A percentile compares a stretch with the other conserved stretches of the same genome.
These are phyloP conservation scores for Phanerochaete sordida DNA, from an alignment of 768 basidiomycete genomes.

Conservation along the genomic window DNA sequence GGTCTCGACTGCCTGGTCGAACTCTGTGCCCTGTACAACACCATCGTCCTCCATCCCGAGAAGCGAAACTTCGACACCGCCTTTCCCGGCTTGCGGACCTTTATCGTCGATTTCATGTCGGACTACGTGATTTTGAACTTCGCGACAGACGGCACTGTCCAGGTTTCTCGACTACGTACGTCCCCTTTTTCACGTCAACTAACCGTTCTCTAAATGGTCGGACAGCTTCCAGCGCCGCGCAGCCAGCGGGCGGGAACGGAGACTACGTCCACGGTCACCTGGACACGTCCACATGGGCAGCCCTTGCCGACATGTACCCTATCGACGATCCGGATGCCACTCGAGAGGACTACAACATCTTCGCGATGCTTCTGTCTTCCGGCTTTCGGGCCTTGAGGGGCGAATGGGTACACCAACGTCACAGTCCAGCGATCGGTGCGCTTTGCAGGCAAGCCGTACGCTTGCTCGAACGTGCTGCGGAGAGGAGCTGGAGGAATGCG, in stretches of 20 bases:
- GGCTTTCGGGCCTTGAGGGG: neutral
- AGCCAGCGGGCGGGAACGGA: too few species aligned
- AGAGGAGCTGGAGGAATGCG: neutral
- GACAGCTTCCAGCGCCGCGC: neutral
- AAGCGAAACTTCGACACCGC: neutral
- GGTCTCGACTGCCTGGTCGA: neutral
- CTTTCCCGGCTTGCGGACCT: neutral
- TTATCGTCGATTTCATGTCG: neutral
- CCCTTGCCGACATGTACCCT: too few species aligned
- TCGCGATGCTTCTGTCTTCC: too few species aligned
- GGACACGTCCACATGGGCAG: neutral
- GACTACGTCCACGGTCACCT: neutral
- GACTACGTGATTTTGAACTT: neutral
- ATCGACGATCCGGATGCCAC: too few species aligned
- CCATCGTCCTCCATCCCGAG: neutral
- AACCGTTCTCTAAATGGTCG: neutral
- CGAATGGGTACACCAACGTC: neutral
- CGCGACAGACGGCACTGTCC: neutral
- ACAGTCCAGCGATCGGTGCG: neutral
- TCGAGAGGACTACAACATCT: too few species aligned
- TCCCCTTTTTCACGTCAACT: neutral
- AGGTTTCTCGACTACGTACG: neutral
- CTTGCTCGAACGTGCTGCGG: neutral
- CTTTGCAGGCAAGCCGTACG: neutral
- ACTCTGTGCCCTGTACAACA: neutral